Conservation (phyloP, 2,329 filamentous ascomycete species). For the Aspergillus pseudotamarii region DNA sequence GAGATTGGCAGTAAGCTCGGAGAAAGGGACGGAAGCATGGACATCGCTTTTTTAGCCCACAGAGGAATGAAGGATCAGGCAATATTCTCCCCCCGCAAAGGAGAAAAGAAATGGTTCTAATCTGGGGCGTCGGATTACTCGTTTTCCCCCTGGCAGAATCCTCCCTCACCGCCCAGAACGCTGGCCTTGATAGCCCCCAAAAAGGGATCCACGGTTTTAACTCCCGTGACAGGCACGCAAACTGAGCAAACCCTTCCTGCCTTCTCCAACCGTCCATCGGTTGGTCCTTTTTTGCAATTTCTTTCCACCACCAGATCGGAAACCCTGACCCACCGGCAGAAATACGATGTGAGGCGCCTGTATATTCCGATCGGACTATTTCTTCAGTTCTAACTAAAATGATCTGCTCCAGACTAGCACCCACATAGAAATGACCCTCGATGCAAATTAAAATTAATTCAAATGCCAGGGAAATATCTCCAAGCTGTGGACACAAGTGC, state of each 20-base stretch:
- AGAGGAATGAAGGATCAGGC: not conserved
- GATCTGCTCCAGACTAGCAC: too few species aligned
- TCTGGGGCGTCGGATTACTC: not conserved
- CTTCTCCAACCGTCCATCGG: not conserved
- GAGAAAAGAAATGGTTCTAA: not conserved
- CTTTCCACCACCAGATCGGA: not conserved
- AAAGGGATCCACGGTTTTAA: not conserved
- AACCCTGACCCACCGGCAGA: not conserved
- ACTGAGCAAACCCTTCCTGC: not conserved
- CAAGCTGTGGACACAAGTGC: too few species aligned
- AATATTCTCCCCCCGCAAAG: not conserved
- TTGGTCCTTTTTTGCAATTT: not conserved
- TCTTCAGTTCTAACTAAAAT: not conserved
- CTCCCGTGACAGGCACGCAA: not conserved
- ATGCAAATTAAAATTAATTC: too few species aligned
- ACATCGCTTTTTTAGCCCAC: not conserved
- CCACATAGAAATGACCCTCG: too few species aligned
- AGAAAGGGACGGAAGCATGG: not conserved
- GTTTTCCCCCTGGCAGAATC: not conserved
- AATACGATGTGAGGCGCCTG: too few species aligned
- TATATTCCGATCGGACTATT: not conserved
- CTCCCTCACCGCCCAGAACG: not conserved
- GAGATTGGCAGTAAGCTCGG: not conserved
- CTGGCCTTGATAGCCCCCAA: not conserved
- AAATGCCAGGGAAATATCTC: too few species aligned